Percentiles rank a stretch among this genome's conserved stretches.
These are phyloP conservation scores for Suhomyces bokatorum DNA, from an alignment of 1,139 yeast genomes.

Conservation along the genomic window DNA sequence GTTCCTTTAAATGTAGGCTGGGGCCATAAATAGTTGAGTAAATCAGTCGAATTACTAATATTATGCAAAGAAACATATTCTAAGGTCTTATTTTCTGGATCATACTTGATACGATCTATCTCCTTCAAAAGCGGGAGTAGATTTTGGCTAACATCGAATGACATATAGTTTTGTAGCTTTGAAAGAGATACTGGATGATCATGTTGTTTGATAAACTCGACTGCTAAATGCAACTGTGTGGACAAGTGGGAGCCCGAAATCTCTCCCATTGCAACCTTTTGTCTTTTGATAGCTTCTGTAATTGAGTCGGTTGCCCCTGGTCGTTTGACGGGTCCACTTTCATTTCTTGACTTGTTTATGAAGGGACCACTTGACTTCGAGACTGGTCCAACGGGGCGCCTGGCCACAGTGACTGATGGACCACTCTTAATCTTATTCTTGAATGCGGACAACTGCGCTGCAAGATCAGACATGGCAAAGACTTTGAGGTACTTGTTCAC, in stretches of 20 bases:
- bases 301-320: slow-evolving; percentile 26
- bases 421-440: slow-evolving; percentile 51
- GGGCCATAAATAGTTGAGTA: slow-evolving; percentile 68
- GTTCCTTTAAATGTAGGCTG: slow-evolving; percentile 90
- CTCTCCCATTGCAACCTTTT: slow-evolving; percentile 29
- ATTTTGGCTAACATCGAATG: slow-evolving; percentile 48
- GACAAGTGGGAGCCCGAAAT: slow-evolving; percentile 64
- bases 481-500: not conserved
- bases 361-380: slow-evolving; percentile 16
- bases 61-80: slow-evolving; percentile 89
- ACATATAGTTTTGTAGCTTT: slow-evolving; percentile 60
- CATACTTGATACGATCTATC: slow-evolving; percentile 72
- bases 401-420: slow-evolving; percentile 42
- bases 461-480: slow-evolving; percentile 41
- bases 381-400: slow-evolving; percentile 23
- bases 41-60: slow-evolving; percentile 76
- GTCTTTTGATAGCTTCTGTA: slow-evolving; percentile 41
- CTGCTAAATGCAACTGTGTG: slow-evolving; percentile 82
- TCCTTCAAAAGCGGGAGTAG: slow-evolving; percentile 70
- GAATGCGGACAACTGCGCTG: slow-evolving; percentile 51
- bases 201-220: slow-evolving; percentile 73
- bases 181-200: slow-evolving; percentile 68
- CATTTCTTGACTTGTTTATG: slow-evolving; percentile 7
- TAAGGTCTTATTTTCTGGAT: slow-evolving; percentile 59
- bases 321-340: slow-evolving; percentile 18